Base-by-base conservation (phyloP, 2,329 filamentous ascomycete genomes). In the Phialophora expanda region DNA sequence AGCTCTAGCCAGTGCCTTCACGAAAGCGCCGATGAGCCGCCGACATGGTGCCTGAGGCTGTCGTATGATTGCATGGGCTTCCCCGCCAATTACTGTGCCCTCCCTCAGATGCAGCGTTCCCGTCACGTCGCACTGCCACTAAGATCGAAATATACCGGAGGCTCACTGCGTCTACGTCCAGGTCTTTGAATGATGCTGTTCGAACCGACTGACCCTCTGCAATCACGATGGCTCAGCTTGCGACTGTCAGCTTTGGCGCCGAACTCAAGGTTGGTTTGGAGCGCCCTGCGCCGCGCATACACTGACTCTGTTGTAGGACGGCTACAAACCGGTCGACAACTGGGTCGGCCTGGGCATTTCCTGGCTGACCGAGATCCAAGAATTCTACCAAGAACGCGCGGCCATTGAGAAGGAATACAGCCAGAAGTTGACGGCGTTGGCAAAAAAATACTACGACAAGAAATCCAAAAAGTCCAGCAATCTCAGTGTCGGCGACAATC, bases 351-450 rank as follows among this genome's bases (percentile, higher is more conserved):
- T 91, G 77, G 93, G 94, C 70, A 96, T 99, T 77, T 84, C 87
- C 71, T 99, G 94, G 94, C 88, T 99, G 66, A 94, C 97, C 74
- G 95, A 99, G 74, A 91, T 99, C 69, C 92, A 99, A 78, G 89
- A 92, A 75, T 99, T 98, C 83, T 99, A 98, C 83, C 91, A 95
- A 70, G 95, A 99, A 79, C 88, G 96, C 65, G 92, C 92, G 76
- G 88, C 83, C 41, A 97, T 99, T 77, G 95, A 99, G 81, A 97
- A 97, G 81, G 96, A 99, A 78, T 98, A 99, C 78, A 90, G 92
- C 74, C 86, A 90, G 70, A 98, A 94, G 79, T 87, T 99, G 70
- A 90, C 87, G 72, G 88, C 88, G 2, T 83, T 99, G 58, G 95
- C 94, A 62, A 96, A 95, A 83, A 97, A 95, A 78, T 98, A 97